Evolutionary conservation across 306 rosid species (phyloP), one percentile per base, ranked within the genome.

Genomic region (Biancaea sappan): DNA sequence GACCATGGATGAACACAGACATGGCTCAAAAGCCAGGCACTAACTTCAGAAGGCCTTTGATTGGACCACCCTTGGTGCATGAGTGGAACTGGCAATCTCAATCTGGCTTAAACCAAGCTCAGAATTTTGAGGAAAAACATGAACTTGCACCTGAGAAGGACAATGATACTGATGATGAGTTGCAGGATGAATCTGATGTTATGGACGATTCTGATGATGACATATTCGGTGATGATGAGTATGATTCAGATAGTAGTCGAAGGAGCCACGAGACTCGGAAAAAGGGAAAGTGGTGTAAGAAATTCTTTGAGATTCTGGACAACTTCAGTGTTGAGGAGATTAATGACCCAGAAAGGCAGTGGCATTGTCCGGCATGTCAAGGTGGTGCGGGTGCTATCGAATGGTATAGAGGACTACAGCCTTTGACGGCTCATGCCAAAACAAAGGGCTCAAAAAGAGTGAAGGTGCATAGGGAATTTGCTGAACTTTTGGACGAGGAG

Each of bases 1-100:
- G 74, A 82, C 67, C 86, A 59, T 60, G 86, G 86, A 76, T 77
- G 8, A 82, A 75, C 37, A 15, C 83, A 3, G 87, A 81, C 38
- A 10, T 48, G 53, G 75, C 65, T 78, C 91, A 65, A 65, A 86
- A 59, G 58, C 38, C 77, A 41, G 84, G 83, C 10, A 2, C 3
- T 60, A 88, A 84, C 68, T 56, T 56, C 43, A 75, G 28, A 80
- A 80, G 80, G 74, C 77, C 91, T 16, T 34, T 73, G 58, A 79
- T 83, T 48, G 83, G 41, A 51, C 93, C 94, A 69, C 96, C 98
- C 0, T 81, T 93, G 54, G 73, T 87, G 81, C 80, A 80, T 74
- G 96, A 96, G n/a, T 93, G 98, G 96, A 85, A 87, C 75, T 92
- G 98, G 96, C 80, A 71, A 67, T 77, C 98, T 41, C 79, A 88